Percentiles rank a stretch among this genome's conserved stretches.
Conservation (phyloP, 2,329 filamentous ascomycete species). For the Calycina marina region DNA sequence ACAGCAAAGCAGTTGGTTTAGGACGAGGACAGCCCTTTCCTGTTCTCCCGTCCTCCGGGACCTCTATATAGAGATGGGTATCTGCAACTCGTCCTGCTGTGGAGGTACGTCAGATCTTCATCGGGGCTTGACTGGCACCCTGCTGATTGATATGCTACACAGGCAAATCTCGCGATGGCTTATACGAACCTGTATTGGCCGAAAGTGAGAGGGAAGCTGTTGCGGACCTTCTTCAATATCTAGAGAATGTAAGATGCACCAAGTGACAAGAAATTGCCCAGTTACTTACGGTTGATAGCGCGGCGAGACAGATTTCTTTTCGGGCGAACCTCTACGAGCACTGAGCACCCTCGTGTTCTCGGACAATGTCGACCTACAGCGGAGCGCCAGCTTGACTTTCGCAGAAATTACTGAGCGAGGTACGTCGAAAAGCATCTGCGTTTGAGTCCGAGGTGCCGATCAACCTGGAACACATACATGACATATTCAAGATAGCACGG, state of each 20-base stretch:
- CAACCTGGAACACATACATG: no score
- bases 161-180: conserved; percentile 67
- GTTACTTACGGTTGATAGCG: conserved; percentile 44
- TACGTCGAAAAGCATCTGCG: conserved; percentile 32
- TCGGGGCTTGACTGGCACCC: neutral
- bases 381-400: conserved; percentile 95
- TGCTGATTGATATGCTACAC: conserved; percentile 20
- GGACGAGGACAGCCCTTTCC: conserved; percentile 9
- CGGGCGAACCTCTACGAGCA: conserved; percentile 83
- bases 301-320: conserved; percentile 95
- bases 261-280: no score
- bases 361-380: conserved; percentile 94
- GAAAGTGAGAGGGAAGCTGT: conserved; percentile 96
- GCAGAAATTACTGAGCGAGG: conserved; percentile 97
- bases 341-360: conserved; percentile 95
- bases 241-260: conserved; percentile 90
- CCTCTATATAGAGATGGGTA: conserved; percentile 36
- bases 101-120: conserved; percentile 28
- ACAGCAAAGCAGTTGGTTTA: conserved; percentile 14
- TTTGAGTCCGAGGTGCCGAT: no score
- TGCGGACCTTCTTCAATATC: conserved; percentile 83
- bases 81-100: conserved; percentile 48
- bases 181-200: conserved; percentile 77
- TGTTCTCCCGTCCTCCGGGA: conserved; percentile 17
- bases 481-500: no score